Evolutionary conservation across 2,329 filamentous ascomycete species (phyloP), one percentile per base, ranked within the genome.

Genomic region (Dryadomyces sulphureus): DNA sequence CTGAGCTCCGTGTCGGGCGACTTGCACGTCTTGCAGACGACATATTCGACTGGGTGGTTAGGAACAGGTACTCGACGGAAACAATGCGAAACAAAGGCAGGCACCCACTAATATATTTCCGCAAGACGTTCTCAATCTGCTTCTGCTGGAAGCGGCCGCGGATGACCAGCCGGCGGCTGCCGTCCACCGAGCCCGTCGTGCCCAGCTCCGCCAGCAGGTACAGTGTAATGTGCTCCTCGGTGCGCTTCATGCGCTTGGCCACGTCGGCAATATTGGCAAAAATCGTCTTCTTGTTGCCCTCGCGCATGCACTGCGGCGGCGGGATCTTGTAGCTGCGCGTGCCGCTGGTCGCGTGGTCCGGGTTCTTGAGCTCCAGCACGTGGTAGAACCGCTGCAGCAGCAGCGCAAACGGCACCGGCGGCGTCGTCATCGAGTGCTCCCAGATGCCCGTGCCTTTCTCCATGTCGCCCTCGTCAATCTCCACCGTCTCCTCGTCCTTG

Each of bases 241-340:
- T 89, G 65, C 92, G 80, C 81, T 98, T 98, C 89, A 98, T 96
- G 59, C 90, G 81, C 77, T 94, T 94, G 77, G 88, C 94, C 60
- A 98, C 96, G 63, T 98, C 92, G 63, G 87, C 79, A 61, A 98
- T 92, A 72, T 98, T 98, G 72, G 90, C 92, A 60, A 98, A 98
- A 60, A 98, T 94, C 52, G 92, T 98, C 81, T 94, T 94, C 79
- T 94, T 93, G 80, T 98, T 98, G 64, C 92, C 92, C 88, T 98
- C 92, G 70, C 92, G 89, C 61, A 96, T 79, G 70, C 92, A 96
- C 72, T 98, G 92, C 43, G 92, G 92, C 45, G 92, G 92, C 45
- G 92, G 92, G 56, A 98, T 98, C 79, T 96, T 96, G 79, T 96
- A 98, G 66, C 84, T 93, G 75, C 88, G 92, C 59, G 81, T 79